Evolutionary conservation across 805 yeast genomes (phyloP).

Genomic region (Candida orba): DNA sequence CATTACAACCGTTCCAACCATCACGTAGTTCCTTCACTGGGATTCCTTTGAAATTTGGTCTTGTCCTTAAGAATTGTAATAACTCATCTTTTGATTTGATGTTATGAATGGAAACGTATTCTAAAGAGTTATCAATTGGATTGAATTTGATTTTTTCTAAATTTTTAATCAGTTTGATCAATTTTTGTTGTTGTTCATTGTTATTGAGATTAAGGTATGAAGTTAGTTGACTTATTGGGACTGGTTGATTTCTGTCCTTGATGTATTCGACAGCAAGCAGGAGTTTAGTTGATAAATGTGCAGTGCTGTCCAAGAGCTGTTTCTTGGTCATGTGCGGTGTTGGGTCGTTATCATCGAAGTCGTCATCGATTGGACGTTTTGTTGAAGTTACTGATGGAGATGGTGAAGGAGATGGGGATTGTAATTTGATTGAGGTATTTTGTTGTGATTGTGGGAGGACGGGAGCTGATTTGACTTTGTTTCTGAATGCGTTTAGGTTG

Average conservation of each 20-base stretch:
- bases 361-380: slow-evolving; percentile 15
- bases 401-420: slow-evolving; percentile 8
- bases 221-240: slow-evolving; percentile 56
- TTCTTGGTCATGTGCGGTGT: slow-evolving; percentile 14
- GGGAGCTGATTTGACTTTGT: slow-evolving; percentile 51
- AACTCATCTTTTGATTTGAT: slow-evolving; percentile 77
- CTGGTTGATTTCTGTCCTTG: slow-evolving; percentile 62
- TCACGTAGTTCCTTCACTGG: slow-evolving; percentile 67
- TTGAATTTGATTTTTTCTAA: slow-evolving; percentile 73
- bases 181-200: slow-evolving; percentile 47
- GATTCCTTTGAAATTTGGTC: slow-evolving; percentile 81
- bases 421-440: slow-evolving; percentile 4
- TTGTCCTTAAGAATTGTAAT: slow-evolving; percentile 63
- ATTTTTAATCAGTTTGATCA: slow-evolving; percentile 65
- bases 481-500: slow-evolving; percentile 60
- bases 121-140: slow-evolving; percentile 54
- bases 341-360: slow-evolving; percentile 14
- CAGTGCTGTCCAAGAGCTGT: slow-evolving; percentile 24
- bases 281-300: slow-evolving; percentile 80
- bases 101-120: slow-evolving; percentile 84
- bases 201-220: slow-evolving; percentile 46
- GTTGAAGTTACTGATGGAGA: slow-evolving; percentile 8
- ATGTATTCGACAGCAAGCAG: slow-evolving; percentile 89
- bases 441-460: slow-evolving; percentile 24
- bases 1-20: slow-evolving; percentile 91